phyloP scores from a whole-genome alignment of 1,139 yeast species.

The Candida anutae region DNA sequence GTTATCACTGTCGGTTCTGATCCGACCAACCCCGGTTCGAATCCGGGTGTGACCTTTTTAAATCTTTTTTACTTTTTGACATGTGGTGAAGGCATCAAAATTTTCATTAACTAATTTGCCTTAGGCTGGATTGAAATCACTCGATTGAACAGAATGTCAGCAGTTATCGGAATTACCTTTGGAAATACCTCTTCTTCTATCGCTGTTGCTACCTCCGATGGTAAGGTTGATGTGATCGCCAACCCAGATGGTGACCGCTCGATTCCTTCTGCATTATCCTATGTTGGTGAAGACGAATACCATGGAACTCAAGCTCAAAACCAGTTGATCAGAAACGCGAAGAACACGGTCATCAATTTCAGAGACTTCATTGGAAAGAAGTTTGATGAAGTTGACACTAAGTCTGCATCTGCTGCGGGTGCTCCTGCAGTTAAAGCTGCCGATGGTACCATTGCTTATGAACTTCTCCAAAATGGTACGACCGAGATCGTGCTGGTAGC shows the following conservation, averaged over 20 bases:
- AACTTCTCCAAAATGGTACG: conserved; percentile 38
- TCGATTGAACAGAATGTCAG: no score
- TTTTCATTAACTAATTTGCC: no score
- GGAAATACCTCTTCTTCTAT: conserved; percentile 96
- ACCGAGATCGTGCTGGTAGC: conserved; percentile 52
- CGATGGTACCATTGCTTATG: conserved; percentile 66
- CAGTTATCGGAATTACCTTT: conserved; percentile 90
- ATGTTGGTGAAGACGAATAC: conserved; percentile 90
- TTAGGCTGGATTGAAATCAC: no score
- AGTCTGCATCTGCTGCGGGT: conserved; percentile 47
- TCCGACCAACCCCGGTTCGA: conserved; percentile 93
- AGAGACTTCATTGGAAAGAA: conserved; percentile 84
- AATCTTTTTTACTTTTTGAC: neutral
- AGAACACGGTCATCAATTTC: conserved; percentile 82
- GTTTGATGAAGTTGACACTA: conserved; percentile 59
- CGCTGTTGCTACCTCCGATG: conserved; percentile 82
- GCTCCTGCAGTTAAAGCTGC: conserved; percentile 65
- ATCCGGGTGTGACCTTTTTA: conserved; percentile 79
- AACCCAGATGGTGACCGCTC: conserved; percentile 99
- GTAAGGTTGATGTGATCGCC: conserved; percentile 94
- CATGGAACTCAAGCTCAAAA: conserved; percentile 96
- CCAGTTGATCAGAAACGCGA: conserved; percentile 85
- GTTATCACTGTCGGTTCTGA: conserved; percentile 45
- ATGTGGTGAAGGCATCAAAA: no score
- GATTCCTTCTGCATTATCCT: conserved; percentile 87